A percentile compares a stretch with the other conserved stretches of the same genome.
Evolutionary conservation across 768 basidiomycete species (phyloP).

Genomic region (Pleurotus tuoliensis): DNA sequence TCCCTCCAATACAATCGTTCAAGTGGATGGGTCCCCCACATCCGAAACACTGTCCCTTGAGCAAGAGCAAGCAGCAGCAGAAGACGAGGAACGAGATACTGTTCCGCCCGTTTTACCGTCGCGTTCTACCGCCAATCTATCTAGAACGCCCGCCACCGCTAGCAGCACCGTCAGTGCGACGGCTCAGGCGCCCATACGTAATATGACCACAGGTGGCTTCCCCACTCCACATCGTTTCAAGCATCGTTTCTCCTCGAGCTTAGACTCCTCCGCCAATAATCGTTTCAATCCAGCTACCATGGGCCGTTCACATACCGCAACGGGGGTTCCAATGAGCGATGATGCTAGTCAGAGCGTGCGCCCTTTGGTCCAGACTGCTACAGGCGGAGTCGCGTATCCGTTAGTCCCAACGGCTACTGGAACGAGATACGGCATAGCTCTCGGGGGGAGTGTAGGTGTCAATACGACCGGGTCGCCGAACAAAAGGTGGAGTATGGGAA

Average conservation of each 20-base stretch:
- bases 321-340: slow-evolving; percentile 11
- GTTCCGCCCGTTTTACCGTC: not conserved
- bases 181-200: not conserved
- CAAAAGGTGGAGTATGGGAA: slow-evolving; percentile 51
- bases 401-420: slow-evolving; percentile 51
- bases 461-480: slow-evolving; percentile 33
- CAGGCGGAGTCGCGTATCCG: slow-evolving; percentile 15
- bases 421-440: slow-evolving; percentile 60
- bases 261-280: slow-evolving; percentile 3
- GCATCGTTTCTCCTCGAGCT: slow-evolving; percentile 6
- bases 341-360: slow-evolving; percentile 16
- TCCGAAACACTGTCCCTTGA: not conserved
- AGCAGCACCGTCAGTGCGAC: not conserved
- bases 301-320: slow-evolving; percentile 10
- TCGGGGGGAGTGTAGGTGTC: slow-evolving; percentile 31
- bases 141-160: not conserved
- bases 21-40: slow-evolving; percentile 8
- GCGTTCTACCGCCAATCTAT: not conserved
- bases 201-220: not conserved
- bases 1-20: slow-evolving; percentile 15
- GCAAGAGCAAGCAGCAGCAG: slow-evolving; percentile 8
- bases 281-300: slow-evolving; percentile 8
- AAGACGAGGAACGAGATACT: slow-evolving; percentile 6
- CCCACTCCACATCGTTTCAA: not conserved
- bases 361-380: slow-evolving; percentile 24